Evolutionary conservation across 1,284 basidiomycete species (phyloP).

Genomic region (Apiotrichum mycotoxinovorans): DNA sequence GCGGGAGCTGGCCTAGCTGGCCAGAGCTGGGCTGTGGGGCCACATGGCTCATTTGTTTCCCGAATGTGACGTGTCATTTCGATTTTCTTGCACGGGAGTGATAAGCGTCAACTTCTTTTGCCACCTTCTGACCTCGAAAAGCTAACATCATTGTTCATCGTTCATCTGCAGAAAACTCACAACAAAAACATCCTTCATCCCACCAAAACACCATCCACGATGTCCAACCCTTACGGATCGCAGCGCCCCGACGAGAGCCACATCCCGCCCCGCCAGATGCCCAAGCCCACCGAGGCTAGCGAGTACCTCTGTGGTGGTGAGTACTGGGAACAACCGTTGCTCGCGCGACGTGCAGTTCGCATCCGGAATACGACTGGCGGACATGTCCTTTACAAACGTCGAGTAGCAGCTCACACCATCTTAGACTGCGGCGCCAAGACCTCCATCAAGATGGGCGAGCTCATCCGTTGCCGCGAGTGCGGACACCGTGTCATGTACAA

Average conservation of each 20-base stretch:
- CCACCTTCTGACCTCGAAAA: background rate
- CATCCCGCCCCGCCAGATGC: slow-evolving; percentile 31
- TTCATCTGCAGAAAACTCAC: background rate
- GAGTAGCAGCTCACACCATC: background rate
- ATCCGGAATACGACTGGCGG: too few species aligned
- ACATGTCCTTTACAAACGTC: background rate
- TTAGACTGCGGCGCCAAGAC: slow-evolving; percentile 92
- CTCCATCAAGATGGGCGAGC: slow-evolving; percentile 86
- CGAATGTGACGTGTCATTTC: slow-evolving; percentile 4
- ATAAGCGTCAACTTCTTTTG: background rate
- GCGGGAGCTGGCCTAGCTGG: too few species aligned
- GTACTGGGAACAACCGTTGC: slow-evolving; percentile 29
- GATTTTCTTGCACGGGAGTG: background rate
- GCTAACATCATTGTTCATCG: background rate
- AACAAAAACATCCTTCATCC: background rate
- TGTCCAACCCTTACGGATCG: slow-evolving; percentile 43
- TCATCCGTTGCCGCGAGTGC: slow-evolving; percentile 93
- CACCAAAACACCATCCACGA: slow-evolving; percentile 11
- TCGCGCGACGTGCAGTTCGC: too few species aligned
- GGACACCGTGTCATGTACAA: slow-evolving; percentile 99
- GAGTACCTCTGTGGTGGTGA: slow-evolving; percentile 90
- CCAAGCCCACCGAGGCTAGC: slow-evolving; percentile 57
- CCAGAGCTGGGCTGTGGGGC: too few species aligned
- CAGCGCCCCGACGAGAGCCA: slow-evolving; percentile 28
- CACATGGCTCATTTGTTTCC: background rate